These are phyloP conservation scores for Paecilomyces sp. DNA, from an alignment of 2,329 filamentous ascomycete genomes.

Conservation along the genomic window DNA sequence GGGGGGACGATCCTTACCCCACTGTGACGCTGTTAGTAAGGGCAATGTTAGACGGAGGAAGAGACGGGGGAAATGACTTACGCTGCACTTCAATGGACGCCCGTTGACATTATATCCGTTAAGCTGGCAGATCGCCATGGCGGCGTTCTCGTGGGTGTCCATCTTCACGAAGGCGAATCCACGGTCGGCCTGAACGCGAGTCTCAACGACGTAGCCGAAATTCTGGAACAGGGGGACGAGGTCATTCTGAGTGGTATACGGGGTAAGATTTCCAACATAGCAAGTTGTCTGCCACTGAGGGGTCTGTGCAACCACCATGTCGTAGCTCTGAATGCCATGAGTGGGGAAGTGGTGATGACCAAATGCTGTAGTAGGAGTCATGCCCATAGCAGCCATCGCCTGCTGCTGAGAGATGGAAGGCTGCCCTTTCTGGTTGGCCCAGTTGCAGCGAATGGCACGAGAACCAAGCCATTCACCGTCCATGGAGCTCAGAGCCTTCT, in stretches of 20 bases:
- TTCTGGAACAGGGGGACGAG: slow-evolving; percentile 98
- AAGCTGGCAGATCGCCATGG: slow-evolving; percentile 96
- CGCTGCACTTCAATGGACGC: slow-evolving; percentile 93
- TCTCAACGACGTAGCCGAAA: slow-evolving; percentile 96
- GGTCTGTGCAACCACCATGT: slow-evolving; percentile 92
- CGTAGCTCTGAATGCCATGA: slow-evolving; percentile 92
- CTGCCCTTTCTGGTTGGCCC: slow-evolving; percentile 99
- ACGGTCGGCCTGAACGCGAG: slow-evolving; percentile 93
- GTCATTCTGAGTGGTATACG: slow-evolving; percentile 94
- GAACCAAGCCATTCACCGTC: slow-evolving; percentile 98
- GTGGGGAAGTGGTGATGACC: slow-evolving; percentile 97
- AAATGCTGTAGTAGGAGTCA: slow-evolving; percentile 94
- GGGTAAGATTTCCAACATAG: slow-evolving; percentile 96
- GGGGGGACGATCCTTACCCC: slow-evolving; percentile 97
- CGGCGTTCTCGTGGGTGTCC: slow-evolving; percentile 96
- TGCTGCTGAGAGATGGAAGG: slow-evolving; percentile 97
- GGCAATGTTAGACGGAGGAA: slow-evolving; percentile 15
- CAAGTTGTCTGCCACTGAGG: slow-evolving; percentile 97
- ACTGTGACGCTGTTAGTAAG: slow-evolving; percentile 52
- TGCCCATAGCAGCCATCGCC: slow-evolving; percentile 93
- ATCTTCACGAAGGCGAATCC: slow-evolving; percentile 99
- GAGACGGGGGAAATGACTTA: slow-evolving; percentile 50
- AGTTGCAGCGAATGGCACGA: slow-evolving; percentile 97
- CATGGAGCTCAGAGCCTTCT: slow-evolving; percentile 95
- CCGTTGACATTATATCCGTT: slow-evolving; percentile 98